phyloP scores from a whole-genome alignment of 2,329 filamentous ascomycete species.

The Colletotrichum spaethianum region DNA sequence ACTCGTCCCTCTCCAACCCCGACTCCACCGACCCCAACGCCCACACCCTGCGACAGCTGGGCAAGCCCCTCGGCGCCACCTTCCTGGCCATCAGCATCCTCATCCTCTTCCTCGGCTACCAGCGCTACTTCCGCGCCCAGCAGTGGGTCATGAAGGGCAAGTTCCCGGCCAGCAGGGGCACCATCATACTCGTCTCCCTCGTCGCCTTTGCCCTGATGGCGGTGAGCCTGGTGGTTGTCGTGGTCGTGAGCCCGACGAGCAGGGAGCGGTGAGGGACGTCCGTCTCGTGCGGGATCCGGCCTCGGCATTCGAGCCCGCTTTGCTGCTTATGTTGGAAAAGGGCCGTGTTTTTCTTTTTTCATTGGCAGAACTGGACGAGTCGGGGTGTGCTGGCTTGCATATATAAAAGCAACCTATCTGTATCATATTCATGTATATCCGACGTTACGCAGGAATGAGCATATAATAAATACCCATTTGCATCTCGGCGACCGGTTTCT shows the following conservation, averaged over 20 bases:
- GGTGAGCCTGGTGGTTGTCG: constrained; percentile 70
- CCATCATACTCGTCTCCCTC: constrained; percentile 77
- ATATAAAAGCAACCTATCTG: background rate
- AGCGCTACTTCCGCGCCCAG: constrained; percentile 83
- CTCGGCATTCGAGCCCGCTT: no score
- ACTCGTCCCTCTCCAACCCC: constrained; percentile 69
- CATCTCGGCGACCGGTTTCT: background rate
- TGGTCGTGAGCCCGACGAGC: constrained; percentile 62
- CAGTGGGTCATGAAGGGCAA: constrained; percentile 85
- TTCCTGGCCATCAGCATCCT: constrained; percentile 84
- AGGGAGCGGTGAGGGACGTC: constrained; percentile 44
- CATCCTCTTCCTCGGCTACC: constrained; percentile 82
- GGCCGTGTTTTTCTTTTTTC: background rate
- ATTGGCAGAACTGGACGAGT: background rate
- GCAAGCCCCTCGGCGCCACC: constrained; percentile 81
- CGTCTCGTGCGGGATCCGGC: no score
- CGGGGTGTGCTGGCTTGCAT: background rate
- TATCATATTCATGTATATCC: constrained; percentile 2
- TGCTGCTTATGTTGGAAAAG: background rate
- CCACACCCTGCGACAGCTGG: constrained; percentile 71
- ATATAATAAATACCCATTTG: background rate
- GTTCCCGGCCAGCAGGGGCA: constrained; percentile 84
- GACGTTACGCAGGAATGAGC: background rate
- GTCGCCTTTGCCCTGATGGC: constrained; percentile 76
- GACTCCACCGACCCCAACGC: constrained; percentile 51